Conservation (phyloP, 2,329 filamentous ascomycete species). For the Aspergillus thermomutatus region DNA sequence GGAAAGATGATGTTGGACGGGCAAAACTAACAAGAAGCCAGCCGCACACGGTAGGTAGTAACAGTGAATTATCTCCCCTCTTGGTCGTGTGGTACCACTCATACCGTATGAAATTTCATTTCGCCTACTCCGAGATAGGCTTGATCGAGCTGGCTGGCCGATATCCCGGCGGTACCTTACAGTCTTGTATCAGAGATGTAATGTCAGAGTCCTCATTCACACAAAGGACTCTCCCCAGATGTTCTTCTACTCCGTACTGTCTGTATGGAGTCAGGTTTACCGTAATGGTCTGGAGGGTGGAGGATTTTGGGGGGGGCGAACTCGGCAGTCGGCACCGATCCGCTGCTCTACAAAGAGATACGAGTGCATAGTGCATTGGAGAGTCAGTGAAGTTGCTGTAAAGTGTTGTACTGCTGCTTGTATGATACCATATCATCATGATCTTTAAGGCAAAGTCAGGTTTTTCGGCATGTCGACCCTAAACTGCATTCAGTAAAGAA, state of each 20-base stretch:
- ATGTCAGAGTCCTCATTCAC: neutral
- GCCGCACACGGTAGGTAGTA: constrained; percentile 23
- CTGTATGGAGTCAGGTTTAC: neutral
- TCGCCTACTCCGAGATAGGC: neutral
- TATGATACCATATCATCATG: constrained; percentile 15
- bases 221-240: neutral
- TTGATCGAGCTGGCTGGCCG: neutral
- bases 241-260: neutral
- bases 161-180: neutral
- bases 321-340: neutral
- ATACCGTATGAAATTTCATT: neutral
- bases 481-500: constrained; percentile 8
- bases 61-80: no score
- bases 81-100: no score
- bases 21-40: constrained; percentile 20
- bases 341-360: neutral
- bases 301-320: neutral
- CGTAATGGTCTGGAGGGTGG: neutral
- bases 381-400: neutral
- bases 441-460: constrained; percentile 16
- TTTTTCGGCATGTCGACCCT: constrained; percentile 13
- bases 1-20: constrained; percentile 7
- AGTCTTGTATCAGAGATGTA: neutral
- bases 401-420: neutral
- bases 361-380: neutral